Conservation (phyloP, 2,329 filamentous ascomycete species). For the Xenosphaeropsis pyriputrescens region DNA sequence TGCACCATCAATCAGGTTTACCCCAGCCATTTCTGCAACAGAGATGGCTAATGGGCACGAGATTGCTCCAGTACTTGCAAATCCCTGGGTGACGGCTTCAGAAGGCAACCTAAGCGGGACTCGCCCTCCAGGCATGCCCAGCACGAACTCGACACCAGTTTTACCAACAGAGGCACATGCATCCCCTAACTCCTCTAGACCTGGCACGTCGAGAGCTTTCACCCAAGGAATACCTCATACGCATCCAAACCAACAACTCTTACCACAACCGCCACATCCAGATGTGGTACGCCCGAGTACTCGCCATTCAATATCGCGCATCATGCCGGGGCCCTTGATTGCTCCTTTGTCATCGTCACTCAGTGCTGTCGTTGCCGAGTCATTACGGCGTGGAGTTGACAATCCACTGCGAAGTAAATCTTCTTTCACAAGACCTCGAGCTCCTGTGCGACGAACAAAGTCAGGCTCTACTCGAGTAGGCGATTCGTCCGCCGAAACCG, state of each 20-base stretch:
- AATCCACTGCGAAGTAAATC: conserved; percentile 18
- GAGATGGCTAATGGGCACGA: conserved; percentile 4
- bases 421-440: conserved; percentile 14
- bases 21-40: conserved; percentile 3
- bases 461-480: conserved; percentile 12
- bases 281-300: conserved; percentile 21
- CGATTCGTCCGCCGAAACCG: conserved; percentile 2
- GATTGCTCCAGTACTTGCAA: conserved; percentile 11
- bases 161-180: conserved; percentile 15
- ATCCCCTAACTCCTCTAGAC: conserved; percentile 7
- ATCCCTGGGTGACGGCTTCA: conserved; percentile 12
- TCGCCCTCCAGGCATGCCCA: conserved; percentile 10
- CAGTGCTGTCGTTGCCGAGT: conserved; percentile 49
- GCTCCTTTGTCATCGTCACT: conserved; percentile 44
- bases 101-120: conserved; percentile 8
- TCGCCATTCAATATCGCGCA: conserved; percentile 30
- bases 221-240: conserved; percentile 14
- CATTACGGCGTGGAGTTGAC: conserved; percentile 40
- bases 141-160: conserved; percentile 12
- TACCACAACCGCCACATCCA: conserved; percentile 19
- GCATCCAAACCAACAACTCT: conserved; percentile 14
- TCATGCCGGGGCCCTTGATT: conserved; percentile 42
- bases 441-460: conserved; percentile 11
- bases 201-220: conserved; percentile 9
- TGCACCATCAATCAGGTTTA: conserved; percentile 6